Percentiles rank a stretch among this genome's conserved stretches.
Evolutionary conservation across 2,329 filamentous ascomycete species (phyloP).

Genomic region (Xylaria sp.): DNA sequence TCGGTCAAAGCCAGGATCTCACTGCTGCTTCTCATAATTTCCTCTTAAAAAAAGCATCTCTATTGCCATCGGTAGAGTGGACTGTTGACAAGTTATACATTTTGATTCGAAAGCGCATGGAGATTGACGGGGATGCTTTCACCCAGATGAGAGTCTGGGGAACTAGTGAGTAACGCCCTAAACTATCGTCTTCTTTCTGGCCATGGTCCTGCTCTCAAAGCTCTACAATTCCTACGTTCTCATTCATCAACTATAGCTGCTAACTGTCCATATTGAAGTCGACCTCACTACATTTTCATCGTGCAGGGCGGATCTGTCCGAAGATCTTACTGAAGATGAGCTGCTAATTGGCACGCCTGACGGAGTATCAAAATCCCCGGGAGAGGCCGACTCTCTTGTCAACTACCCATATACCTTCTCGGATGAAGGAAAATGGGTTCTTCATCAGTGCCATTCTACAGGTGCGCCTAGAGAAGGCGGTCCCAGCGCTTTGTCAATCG

Average conservation of each 20-base stretch:
- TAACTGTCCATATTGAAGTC: slow-evolving; percentile 45
- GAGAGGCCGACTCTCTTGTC: slow-evolving; percentile 13
- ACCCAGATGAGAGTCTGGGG: slow-evolving; percentile 69
- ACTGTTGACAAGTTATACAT: slow-evolving; percentile 60
- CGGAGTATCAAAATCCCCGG: not conserved
- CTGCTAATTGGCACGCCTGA: not conserved
- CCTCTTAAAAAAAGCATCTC: slow-evolving; percentile 61
- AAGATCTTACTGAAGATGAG: slow-evolving; percentile 34
- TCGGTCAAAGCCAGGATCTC: slow-evolving; percentile 66
- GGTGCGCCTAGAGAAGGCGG: slow-evolving; percentile 9
- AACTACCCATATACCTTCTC: slow-evolving; percentile 41
- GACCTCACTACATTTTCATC: slow-evolving; percentile 47
- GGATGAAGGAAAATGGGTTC: slow-evolving; percentile 39
- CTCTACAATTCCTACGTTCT: not conserved
- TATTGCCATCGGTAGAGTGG: slow-evolving; percentile 62
- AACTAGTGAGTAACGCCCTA: slow-evolving; percentile 42
- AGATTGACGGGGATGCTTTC: slow-evolving; percentile 46
- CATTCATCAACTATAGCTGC: not conserved
- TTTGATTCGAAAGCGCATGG: slow-evolving; percentile 59
- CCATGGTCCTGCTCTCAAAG: not conserved
- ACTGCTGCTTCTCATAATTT: slow-evolving; percentile 59
- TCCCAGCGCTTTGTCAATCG: slow-evolving; percentile 49
- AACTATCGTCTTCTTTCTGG: not conserved
- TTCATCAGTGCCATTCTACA: slow-evolving; percentile 8
- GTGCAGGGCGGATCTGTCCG: slow-evolving; percentile 25